These are phyloP conservation scores for Alnus glutinosa DNA, from an alignment of 306 rosid species.

Conservation along the genomic window DNA sequence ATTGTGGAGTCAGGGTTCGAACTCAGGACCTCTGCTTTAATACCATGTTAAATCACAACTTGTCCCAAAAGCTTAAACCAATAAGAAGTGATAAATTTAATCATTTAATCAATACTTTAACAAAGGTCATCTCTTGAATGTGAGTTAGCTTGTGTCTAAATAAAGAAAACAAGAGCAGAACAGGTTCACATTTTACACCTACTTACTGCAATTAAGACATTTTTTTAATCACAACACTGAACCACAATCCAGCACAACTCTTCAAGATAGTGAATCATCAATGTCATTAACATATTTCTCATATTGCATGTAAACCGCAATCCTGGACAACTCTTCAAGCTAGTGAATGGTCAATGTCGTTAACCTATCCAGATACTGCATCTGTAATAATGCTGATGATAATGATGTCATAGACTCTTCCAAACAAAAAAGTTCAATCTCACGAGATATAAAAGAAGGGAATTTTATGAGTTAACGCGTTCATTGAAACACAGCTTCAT, in stretches of 20 bases:
- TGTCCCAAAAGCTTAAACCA: too few relatives aligned
- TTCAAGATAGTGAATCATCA: neutral
- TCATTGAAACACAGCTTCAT: neutral
- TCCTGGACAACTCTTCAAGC: neutral
- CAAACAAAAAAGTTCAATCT: neutral
- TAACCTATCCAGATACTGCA: neutral
- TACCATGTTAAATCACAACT: too few relatives aligned
- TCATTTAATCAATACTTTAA: too few relatives aligned
- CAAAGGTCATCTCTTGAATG: neutral
- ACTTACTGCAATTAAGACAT: neutral
- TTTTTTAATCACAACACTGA: neutral
- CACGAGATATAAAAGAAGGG: neutral
- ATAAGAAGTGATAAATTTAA: too few relatives aligned
- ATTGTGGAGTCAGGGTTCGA: too few relatives aligned
- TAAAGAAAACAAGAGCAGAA: neutral
- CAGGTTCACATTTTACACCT: neutral
- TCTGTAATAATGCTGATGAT: neutral
- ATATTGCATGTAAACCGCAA: neutral
- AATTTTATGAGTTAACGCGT: neutral
- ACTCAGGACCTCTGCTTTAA: too few relatives aligned
- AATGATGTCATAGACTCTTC: neutral
- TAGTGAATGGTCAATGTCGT: neutral
- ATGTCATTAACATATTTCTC: neutral
- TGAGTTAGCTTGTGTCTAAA: neutral
- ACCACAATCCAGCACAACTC: neutral